phyloP scores from a whole-genome alignment of 1,284 basidiomycete species.

The Psilocybe mexicana region DNA sequence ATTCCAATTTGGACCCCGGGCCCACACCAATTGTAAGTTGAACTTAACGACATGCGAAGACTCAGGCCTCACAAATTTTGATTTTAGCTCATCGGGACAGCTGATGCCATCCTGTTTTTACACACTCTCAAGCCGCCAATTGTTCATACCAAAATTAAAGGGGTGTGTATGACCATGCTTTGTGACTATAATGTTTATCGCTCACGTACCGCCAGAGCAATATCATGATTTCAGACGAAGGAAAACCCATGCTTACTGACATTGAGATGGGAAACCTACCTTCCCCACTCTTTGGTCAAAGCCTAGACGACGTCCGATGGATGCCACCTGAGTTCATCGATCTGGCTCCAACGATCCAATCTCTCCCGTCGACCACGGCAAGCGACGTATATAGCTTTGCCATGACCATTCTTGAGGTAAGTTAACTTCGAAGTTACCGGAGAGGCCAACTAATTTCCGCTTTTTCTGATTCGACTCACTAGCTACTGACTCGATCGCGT shows the following conservation, averaged over 20 bases:
- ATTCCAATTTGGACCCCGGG: constrained; percentile 12
- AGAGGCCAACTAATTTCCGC: not conserved
- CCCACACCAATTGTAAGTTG: constrained; percentile 20
- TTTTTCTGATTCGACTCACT: not conserved
- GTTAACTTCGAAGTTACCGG: not conserved
- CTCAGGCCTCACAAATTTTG: not conserved
- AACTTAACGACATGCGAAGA: not conserved
- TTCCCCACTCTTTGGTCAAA: constrained; percentile 9
- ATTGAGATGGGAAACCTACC: constrained; percentile 26
- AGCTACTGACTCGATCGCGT: not conserved
- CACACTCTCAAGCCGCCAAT: constrained; percentile 25
- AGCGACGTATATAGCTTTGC: constrained; percentile 33
- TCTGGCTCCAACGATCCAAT: not conserved
- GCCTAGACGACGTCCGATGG: constrained; percentile 25
- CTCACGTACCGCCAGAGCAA: constrained; percentile 22
- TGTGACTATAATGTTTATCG: not conserved
- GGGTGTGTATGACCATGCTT: constrained; percentile 20
- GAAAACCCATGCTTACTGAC: constrained; percentile 25
- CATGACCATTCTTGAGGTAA: constrained; percentile 32
- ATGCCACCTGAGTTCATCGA: constrained; percentile 30
- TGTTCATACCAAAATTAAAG: constrained; percentile 26
- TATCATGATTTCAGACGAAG: constrained; percentile 27
- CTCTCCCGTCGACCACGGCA: constrained; percentile 12
- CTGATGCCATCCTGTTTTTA: constrained; percentile 25
- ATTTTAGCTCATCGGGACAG: constrained; percentile 19